A percentile compares a stretch with the other conserved stretches of the same genome.
Evolutionary conservation across 2,329 filamentous ascomycete genomes (phyloP).

Genomic region (Dactylellina drechsleri): DNA sequence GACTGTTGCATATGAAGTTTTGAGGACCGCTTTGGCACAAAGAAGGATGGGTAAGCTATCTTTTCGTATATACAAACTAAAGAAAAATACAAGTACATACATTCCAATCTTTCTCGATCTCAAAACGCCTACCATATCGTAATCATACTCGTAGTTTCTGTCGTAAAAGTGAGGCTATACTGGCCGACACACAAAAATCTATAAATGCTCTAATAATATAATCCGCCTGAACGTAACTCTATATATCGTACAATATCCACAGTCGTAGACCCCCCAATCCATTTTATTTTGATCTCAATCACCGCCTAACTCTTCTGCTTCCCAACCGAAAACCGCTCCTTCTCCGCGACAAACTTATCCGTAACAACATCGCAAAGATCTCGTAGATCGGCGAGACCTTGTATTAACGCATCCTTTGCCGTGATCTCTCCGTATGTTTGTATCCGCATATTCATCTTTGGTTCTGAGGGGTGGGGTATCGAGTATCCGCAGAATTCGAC

Average conservation of each 20-base stretch:
- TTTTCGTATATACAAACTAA: conserved; percentile 29
- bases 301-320: conserved; percentile 11
- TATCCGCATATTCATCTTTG: conserved; percentile 96
- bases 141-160: neutral
- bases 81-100: conserved; percentile 30
- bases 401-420: conserved; percentile 86
- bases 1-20: conserved; percentile 6
- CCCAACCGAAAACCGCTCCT: conserved; percentile 69
- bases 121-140: conserved; percentile 15
- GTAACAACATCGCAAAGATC: conserved; percentile 91
- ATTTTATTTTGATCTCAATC: neutral
- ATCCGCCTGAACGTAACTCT: neutral
- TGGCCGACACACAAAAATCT: no score
- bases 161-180: no score
- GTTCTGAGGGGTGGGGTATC: conserved; percentile 94
- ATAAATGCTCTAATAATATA: no score
- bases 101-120: neutral
- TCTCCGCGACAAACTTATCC: conserved; percentile 82
- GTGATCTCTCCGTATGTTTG: conserved; percentile 91
- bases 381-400: conserved; percentile 87
- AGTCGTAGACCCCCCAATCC: neutral
- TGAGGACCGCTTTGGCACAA: no score
- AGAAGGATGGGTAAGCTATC: neutral
- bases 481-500: conserved; percentile 99
- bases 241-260: conserved; percentile 36